Evolutionary conservation across 2,329 filamentous ascomycete species (phyloP), one percentile per base, ranked within the genome.

Genomic region (Colletotrichum melonis): DNA sequence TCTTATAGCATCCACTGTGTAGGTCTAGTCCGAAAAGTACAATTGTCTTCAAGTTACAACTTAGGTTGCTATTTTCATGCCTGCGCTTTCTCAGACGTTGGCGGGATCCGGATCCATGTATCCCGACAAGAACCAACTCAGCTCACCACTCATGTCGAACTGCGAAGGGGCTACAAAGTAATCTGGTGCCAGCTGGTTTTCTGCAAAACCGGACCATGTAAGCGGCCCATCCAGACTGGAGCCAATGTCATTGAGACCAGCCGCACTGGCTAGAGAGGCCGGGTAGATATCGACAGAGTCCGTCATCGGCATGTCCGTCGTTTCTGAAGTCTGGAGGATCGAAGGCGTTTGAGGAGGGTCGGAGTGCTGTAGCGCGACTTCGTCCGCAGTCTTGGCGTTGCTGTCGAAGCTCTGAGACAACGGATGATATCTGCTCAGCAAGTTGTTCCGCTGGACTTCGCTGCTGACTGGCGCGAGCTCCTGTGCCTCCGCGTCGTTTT

Each of bases 161-260:
- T 72, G 69, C 22, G 69, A 68, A 5, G 69, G 64, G 4, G 69
- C 64, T 2, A 72, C 64, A 19, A 63, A 68, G 64, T 72, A 72
- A 4, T 63, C 64, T 11, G 59, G 64, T 2, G 58, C 69, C 5
- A 68, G 58, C 28, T 68, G 69, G 24, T 67, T 72, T 38, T 68
- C 69, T 4, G 57, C 64, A 22, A 68, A 72, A 16, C 69, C 64
- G 1, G 57, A 63, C 64, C 64, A 72, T 1, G 57, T 56, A 19
- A 72, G 66, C 1, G 64, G 69, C 2, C 64, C 64, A 28, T 68
- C 57, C 12, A 63, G 24, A 28, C 38, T 11, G 11, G 49, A 32
- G 24, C 55, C 69, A 5, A 63, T 49, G n/a, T 68, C 56, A 1
- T 57, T 30, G 4, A 72, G 32, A 2, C 52, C 46, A 6, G 60